phyloP scores from a whole-genome alignment of 441 rosid genomes.

The Populus hybrid region DNA sequence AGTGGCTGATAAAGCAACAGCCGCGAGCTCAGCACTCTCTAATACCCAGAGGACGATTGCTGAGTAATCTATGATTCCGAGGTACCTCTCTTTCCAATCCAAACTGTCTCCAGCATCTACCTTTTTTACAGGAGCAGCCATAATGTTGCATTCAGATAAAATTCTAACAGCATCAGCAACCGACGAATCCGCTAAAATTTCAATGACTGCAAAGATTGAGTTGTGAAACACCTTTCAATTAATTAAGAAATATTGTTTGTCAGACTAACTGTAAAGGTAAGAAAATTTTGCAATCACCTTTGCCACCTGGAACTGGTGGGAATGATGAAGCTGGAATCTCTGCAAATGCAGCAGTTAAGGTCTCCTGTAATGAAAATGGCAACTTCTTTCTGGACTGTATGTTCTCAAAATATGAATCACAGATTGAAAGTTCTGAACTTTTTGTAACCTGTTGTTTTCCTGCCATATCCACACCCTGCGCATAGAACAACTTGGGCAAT shows the following conservation, averaged over 20 bases:
- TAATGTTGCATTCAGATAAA: slow-evolving; percentile 66
- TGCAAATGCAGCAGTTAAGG: slow-evolving; percentile 49
- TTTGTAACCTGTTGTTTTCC: slow-evolving; percentile 16
- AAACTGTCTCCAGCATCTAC: slow-evolving; percentile 35
- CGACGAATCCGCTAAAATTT: slow-evolving; percentile 62
- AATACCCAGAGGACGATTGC: slow-evolving; percentile 77
- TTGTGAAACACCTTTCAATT: background rate
- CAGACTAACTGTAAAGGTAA: background rate
- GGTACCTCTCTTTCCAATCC: slow-evolving; percentile 72
- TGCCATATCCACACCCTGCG: slow-evolving; percentile 33
- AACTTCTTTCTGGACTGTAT: slow-evolving; percentile 58
- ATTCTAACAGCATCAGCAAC: slow-evolving; percentile 70
- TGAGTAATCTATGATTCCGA: slow-evolving; percentile 78
- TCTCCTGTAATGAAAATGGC: slow-evolving; percentile 47
- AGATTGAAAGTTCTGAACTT: slow-evolving; percentile 34
- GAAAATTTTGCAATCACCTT: slow-evolving; percentile 29
- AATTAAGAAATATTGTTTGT: background rate
- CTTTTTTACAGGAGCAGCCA: slow-evolving; percentile 77
- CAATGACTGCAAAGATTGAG: slow-evolving; percentile 51
- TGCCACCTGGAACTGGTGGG: slow-evolving; percentile 54
- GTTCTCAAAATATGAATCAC: slow-evolving; percentile 52
- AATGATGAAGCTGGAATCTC: slow-evolving; percentile 56
- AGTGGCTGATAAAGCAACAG: slow-evolving; percentile 56
- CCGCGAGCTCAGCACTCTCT: slow-evolving; percentile 73
- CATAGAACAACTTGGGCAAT: background rate